Conservation (phyloP, 2,329 filamentous ascomycete species). For the Talaromyces atroroseus region DNA sequence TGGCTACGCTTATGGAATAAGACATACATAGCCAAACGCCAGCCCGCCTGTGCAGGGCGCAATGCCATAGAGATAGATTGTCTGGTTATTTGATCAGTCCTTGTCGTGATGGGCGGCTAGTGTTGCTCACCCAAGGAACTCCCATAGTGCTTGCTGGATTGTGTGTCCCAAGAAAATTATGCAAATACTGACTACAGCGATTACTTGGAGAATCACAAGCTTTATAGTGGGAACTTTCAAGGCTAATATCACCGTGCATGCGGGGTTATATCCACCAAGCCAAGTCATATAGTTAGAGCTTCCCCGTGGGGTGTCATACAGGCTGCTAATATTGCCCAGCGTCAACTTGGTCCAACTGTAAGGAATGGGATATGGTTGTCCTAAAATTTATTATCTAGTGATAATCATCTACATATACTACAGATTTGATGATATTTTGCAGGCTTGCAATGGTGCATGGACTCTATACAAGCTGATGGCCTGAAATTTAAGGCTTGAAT, state of each 20-base stretch:
- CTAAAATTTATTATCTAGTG: too few relatives aligned
- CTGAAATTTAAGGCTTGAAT: neutral
- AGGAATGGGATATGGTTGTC: too few relatives aligned
- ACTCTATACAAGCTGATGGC: too few relatives aligned
- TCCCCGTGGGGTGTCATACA: neutral
- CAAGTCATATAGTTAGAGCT: neutral
- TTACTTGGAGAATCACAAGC: neutral
- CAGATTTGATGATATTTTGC: neutral
- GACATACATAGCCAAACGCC: constrained; percentile 23
- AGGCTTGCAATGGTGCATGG: too few relatives aligned
- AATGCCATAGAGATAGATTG: constrained; percentile 23
- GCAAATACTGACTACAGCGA: neutral
- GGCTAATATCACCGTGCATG: neutral
- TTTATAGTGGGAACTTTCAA: neutral
- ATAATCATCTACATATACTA: neutral
- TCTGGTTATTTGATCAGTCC: constrained; percentile 7
- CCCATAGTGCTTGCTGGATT: constrained; percentile 5
- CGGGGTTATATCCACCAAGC: neutral
- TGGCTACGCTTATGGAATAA: neutral
- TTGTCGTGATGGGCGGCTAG: neutral
- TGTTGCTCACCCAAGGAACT: constrained; percentile 6
- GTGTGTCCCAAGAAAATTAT: neutral
- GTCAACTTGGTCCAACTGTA: too few relatives aligned
- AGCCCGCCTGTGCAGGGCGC: constrained; percentile 23
- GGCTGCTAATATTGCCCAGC: too few relatives aligned